These are phyloP conservation scores for Spinellus fusiger DNA, from an alignment of 192 early-diverging fungal genomes.

Conservation along the genomic window DNA sequence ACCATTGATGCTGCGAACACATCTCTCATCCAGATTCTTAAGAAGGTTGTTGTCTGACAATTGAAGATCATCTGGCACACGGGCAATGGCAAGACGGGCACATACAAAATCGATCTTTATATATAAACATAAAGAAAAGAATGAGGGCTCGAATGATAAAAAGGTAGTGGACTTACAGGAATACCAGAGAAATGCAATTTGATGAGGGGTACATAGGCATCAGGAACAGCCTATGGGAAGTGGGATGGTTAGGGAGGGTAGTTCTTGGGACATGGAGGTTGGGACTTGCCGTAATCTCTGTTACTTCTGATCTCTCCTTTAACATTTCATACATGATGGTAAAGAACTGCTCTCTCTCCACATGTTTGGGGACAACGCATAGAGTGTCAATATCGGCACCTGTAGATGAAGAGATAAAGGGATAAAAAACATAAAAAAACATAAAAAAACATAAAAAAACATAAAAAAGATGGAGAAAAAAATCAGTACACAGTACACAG, in stretches of 20 bases:
- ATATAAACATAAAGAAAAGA: slow-evolving; percentile 6
- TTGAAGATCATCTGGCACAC: slow-evolving; percentile 82
- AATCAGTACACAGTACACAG: background rate
- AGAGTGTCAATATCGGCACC: slow-evolving; percentile 98
- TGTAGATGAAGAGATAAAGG: slow-evolving; percentile 15
- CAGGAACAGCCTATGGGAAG: slow-evolving; percentile 57
- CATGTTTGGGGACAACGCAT: slow-evolving; percentile 88
- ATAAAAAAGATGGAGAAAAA: background rate
- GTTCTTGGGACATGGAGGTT: background rate
- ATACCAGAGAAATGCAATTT: slow-evolving; percentile 91
- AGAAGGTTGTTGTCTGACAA: slow-evolving; percentile 82
- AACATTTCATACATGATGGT: slow-evolving; percentile 81
- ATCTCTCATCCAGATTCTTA: slow-evolving; percentile 80
- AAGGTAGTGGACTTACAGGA: slow-evolving; percentile 49
- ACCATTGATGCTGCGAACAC: slow-evolving; percentile 88
- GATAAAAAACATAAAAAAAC: no score
- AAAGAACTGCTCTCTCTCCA: slow-evolving; percentile 92
- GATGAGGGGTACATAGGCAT: slow-evolving; percentile 94
- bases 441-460: no score
- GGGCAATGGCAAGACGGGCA: slow-evolving; percentile 65
- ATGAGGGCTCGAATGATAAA: background rate
- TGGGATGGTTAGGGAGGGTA: background rate
- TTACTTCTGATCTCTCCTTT: slow-evolving; percentile 75
- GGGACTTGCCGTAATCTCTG: slow-evolving; percentile 63
- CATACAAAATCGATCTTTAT: slow-evolving; percentile 89